Evolutionary conservation across 2,329 filamentous ascomycete genomes (phyloP).

Genomic region (Xylaria arbuscula): DNA sequence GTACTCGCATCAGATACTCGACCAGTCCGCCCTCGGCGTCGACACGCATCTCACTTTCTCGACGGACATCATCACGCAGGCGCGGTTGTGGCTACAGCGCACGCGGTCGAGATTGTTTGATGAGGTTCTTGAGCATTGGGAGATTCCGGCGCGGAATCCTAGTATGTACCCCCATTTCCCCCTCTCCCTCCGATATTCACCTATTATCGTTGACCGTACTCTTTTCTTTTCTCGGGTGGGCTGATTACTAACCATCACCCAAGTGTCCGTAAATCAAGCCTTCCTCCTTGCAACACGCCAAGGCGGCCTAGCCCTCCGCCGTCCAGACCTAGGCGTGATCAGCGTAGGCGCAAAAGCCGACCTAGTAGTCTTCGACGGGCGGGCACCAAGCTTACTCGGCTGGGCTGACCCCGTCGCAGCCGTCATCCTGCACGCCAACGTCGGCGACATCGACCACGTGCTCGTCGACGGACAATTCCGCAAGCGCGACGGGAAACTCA

Average conservation of each 20-base stretch:
- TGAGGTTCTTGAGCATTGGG: constrained; percentile 54
- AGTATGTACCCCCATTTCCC: constrained; percentile 41
- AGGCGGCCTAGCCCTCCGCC: constrained; percentile 63
- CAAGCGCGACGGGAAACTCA: constrained; percentile 57
- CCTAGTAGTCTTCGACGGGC: constrained; percentile 63
- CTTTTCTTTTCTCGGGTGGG: no score
- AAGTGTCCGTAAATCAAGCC: constrained; percentile 63
- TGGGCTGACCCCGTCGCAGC: constrained; percentile 68
- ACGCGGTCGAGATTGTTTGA: constrained; percentile 55
- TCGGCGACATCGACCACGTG: constrained; percentile 64
- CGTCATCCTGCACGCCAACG: constrained; percentile 64
- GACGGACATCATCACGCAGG: constrained; percentile 62
- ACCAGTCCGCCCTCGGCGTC: constrained; percentile 64
- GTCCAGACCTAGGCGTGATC: constrained; percentile 63
- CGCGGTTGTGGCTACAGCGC: constrained; percentile 65
- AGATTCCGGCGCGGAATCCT: constrained; percentile 60
- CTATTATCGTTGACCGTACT: not conserved
- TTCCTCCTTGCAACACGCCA: constrained; percentile 66
- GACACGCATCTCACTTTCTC: constrained; percentile 66
- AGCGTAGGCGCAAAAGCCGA: constrained; percentile 64
- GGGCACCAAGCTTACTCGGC: constrained; percentile 61
- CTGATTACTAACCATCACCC: not conserved
- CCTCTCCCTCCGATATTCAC: not conserved
- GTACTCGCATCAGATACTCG: constrained; percentile 56
- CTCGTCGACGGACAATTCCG: constrained; percentile 61